phyloP scores from a whole-genome alignment of 2,329 filamentous ascomycete species.

The Botrytis byssoidea region DNA sequence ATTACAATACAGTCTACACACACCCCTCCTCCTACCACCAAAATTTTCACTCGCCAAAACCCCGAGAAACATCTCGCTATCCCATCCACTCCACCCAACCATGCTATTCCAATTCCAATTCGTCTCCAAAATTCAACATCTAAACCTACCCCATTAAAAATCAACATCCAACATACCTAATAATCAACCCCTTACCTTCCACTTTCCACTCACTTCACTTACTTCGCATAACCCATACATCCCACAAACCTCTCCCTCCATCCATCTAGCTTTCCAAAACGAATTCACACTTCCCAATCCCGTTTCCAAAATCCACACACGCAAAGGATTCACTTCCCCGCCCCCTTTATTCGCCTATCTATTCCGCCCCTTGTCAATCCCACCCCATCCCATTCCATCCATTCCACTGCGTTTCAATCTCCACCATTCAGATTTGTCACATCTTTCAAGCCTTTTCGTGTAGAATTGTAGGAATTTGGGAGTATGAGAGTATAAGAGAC shows the following conservation, averaged over 20 bases:
- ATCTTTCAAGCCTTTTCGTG: too few species aligned
- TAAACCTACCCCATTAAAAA: background rate
- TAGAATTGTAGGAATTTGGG: background rate
- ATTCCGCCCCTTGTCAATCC: background rate
- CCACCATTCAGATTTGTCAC: rapidly evolving
- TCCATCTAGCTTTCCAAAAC: too few species aligned
- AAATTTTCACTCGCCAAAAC: background rate
- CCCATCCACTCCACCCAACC: background rate
- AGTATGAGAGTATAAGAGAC: background rate
- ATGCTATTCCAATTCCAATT: too few species aligned
- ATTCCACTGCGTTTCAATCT: background rate
- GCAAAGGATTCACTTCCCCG: background rate
- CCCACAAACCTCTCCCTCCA: background rate
- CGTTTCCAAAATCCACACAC: too few species aligned
- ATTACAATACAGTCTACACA: background rate
- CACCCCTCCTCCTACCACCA: background rate
- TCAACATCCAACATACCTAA: background rate
- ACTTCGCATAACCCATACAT: background rate
- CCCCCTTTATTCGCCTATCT: background rate
- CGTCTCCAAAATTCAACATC: too few species aligned
- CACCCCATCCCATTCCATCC: background rate
- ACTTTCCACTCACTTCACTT: background rate
- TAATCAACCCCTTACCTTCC: background rate
- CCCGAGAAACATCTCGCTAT: background rate
- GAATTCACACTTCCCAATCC: too few species aligned